phyloP scores from a whole-genome alignment of 2,329 filamentous ascomycete genomes.

The Cordyceps javanica region DNA sequence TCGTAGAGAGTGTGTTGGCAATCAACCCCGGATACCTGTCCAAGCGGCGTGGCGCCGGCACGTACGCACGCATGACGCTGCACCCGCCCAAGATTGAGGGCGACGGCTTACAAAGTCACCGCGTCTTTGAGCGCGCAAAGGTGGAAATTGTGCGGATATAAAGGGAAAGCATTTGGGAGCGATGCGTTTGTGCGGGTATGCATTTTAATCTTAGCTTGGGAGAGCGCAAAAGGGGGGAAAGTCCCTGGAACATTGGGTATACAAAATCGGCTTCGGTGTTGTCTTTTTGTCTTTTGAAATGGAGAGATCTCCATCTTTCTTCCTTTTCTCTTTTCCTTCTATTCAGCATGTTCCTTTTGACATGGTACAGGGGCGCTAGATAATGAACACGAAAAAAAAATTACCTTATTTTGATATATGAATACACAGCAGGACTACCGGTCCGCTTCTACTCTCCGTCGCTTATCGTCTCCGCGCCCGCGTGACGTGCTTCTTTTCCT shows the following conservation, averaged over 20 bases:
- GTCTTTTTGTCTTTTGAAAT: background rate
- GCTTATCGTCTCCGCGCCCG: constrained; percentile 53
- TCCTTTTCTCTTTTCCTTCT: background rate
- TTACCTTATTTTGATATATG: background rate
- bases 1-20: constrained; percentile 81
- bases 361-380: background rate
- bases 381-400: background rate
- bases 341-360: background rate
- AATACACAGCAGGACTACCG: constrained; percentile 12
- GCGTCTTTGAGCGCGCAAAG: constrained; percentile 73
- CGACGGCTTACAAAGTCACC: constrained; percentile 63
- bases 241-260: background rate
- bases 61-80: constrained; percentile 74
- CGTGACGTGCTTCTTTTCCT: constrained; percentile 53
- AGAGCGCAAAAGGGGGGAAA: no score
- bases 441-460: constrained; percentile 47
- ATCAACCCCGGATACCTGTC: constrained; percentile 88
- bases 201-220: background rate
- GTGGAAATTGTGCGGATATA: constrained; percentile 82
- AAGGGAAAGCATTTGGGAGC: constrained; percentile 8
- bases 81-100: constrained; percentile 57
- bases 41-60: constrained; percentile 78
- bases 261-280: background rate
- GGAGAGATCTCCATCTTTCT: background rate
- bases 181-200: background rate